These are phyloP conservation scores for Monosporozyma siamensis DNA, from an alignment of 805 yeast species.

Conservation along the genomic window DNA sequence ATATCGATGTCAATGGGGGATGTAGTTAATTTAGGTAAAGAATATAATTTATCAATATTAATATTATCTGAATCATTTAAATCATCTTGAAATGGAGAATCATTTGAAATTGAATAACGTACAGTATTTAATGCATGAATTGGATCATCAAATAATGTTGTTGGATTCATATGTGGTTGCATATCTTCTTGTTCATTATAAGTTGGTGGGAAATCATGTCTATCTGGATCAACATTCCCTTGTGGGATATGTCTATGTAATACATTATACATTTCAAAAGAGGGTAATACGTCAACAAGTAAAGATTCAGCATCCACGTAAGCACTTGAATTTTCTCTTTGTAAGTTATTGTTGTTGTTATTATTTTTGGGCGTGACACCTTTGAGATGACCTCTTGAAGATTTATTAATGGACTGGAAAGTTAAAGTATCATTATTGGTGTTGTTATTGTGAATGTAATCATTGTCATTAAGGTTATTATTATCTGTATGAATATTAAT, in stretches of 20 bases:
- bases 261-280: conserved; percentile 58
- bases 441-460: neutral
- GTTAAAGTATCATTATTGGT: neutral
- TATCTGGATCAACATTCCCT: conserved; percentile 30
- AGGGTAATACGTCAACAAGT: conserved; percentile 49
- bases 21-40: conserved; percentile 36
- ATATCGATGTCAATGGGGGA: conserved; percentile 40
- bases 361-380: neutral
- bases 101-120: conserved; percentile 9
- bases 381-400: conserved; percentile 3
- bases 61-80: conserved; percentile 35
- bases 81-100: conserved; percentile 24
- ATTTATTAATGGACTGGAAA: neutral
- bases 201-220: conserved; percentile 30
- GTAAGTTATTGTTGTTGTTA: neutral
- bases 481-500: no score
- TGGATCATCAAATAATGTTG: conserved; percentile 4
- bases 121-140: conserved; percentile 16
- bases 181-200: conserved; percentile 20
- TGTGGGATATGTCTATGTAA: conserved; percentile 34
- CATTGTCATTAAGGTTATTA: no score
- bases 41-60: conserved; percentile 43
- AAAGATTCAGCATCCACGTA: conserved; percentile 11
- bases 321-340: no score
- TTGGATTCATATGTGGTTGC: neutral